Evolutionary conservation across 148 eudicot species (phyloP).

Genomic region (Simmondsia chinensis): DNA sequence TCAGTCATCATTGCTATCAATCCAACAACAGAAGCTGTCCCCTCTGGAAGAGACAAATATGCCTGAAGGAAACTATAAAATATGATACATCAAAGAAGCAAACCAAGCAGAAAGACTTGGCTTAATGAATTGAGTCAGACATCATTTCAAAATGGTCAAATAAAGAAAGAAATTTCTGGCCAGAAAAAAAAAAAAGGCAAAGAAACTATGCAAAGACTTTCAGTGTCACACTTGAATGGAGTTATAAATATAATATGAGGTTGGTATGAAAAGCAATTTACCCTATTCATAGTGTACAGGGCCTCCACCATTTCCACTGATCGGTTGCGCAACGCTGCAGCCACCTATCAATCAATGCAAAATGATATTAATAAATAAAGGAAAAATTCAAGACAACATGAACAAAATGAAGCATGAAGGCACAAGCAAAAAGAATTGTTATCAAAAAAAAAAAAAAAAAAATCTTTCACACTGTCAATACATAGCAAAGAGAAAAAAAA

Average conservation of each 20-base stretch:
- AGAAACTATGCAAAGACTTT: too few relatives aligned
- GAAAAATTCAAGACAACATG: too few relatives aligned
- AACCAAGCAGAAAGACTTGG: too few relatives aligned
- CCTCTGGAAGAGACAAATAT: slow-evolving; percentile 96
- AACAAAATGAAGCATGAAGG: not conserved
- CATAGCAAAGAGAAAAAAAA: not conserved
- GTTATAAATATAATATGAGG: not conserved
- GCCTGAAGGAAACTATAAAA: slow-evolving; percentile 44
- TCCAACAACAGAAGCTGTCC: slow-evolving; percentile 98
- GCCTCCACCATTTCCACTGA: slow-evolving; percentile 90
- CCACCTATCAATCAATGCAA: slow-evolving; percentile 49
- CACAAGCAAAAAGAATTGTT: not conserved
- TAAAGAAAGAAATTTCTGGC: too few relatives aligned
- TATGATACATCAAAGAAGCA: slow-evolving; percentile 3
- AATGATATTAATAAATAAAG: not conserved
- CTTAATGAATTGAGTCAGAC: too few relatives aligned
- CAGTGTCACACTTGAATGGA: too few relatives aligned
- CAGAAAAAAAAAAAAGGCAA: too few relatives aligned
- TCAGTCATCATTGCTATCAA: slow-evolving; percentile 98
- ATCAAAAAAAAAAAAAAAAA: too few relatives aligned
- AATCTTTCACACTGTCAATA: too few relatives aligned
- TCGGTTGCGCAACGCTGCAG: slow-evolving; percentile 57
- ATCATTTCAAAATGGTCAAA: too few relatives aligned
- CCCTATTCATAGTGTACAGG: slow-evolving; percentile 93
- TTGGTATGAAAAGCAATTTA: slow-evolving; percentile 17